Evolutionary conservation across 345 rosid species (phyloP).

Genomic region (Laguncularia racemosa): DNA sequence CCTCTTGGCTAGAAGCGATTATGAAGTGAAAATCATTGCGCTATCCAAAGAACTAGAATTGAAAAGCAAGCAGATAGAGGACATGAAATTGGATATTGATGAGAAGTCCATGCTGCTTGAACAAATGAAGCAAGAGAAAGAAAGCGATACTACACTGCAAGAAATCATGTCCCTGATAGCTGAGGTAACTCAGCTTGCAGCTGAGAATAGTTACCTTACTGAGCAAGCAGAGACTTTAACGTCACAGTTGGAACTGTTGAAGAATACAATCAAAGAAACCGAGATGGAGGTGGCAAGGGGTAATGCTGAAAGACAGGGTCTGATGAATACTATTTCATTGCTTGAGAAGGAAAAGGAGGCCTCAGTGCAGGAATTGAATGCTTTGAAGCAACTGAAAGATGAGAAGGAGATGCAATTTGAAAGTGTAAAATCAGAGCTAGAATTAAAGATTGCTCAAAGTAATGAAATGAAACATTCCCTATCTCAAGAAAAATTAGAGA

Average conservation of each 20-base stretch:
- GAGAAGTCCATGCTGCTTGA: constrained; percentile 23
- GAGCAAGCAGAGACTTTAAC: constrained; percentile 4
- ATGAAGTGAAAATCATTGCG: constrained; percentile 16
- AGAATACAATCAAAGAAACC: not conserved
- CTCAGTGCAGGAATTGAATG: constrained; percentile 2
- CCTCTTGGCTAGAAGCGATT: constrained; percentile 12
- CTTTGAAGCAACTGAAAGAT: constrained; percentile 3
- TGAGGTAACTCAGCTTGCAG: constrained; percentile 8
- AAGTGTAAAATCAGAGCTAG: constrained; percentile 10
- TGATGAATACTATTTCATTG: constrained; percentile 5
- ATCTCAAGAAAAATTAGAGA: constrained; percentile 5
- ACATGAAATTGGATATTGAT: constrained; percentile 17
- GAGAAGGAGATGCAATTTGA: constrained; percentile 8
- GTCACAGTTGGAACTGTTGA: constrained; percentile 8
- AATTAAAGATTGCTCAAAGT: constrained; percentile 6
- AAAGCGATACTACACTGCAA: not conserved
- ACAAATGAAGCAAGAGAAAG: constrained; percentile 19
- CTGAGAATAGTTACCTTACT: constrained; percentile 6
- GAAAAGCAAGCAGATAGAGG: constrained; percentile 16
- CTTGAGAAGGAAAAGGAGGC: constrained; percentile 18
- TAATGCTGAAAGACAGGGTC: constrained; percentile 7
- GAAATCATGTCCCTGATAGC: constrained; percentile 2
- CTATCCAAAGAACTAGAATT: constrained; percentile 17
- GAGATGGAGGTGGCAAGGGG: constrained; percentile 4
- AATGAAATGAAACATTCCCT: constrained; percentile 12